phyloP scores from a whole-genome alignment of 2,329 filamentous ascomycete species.

The Ascochyta clinopodiicola region DNA sequence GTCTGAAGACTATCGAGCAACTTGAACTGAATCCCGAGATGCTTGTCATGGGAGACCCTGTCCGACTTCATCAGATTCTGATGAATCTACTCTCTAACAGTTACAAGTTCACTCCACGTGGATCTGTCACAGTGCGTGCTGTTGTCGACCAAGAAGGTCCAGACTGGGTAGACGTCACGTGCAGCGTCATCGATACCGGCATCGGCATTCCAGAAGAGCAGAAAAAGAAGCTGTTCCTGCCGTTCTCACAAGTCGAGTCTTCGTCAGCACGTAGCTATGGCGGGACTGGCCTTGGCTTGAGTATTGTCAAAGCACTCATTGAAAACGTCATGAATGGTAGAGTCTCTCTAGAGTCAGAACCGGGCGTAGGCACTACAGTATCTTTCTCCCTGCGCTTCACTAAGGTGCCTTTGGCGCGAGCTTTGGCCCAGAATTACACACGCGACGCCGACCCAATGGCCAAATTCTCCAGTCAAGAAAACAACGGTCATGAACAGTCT shows the following conservation, averaged over 20 bases:
- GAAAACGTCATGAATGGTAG: constrained; percentile 89
- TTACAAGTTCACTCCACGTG: constrained; percentile 90
- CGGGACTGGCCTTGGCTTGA: constrained; percentile 87
- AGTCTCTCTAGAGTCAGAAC: constrained; percentile 80
- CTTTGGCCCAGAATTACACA: constrained; percentile 49
- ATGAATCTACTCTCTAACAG: constrained; percentile 92
- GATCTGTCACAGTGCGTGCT: constrained; percentile 83
- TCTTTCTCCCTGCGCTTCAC: constrained; percentile 87
- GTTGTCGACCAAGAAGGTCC: constrained; percentile 73
- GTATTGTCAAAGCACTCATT: constrained; percentile 93
- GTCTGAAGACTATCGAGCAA: constrained; percentile 64
- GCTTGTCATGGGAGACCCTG: constrained; percentile 59
- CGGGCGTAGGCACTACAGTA: constrained; percentile 72
- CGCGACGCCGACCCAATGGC: constrained; percentile 62
- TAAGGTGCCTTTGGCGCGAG: constrained; percentile 73
- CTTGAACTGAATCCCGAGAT: constrained; percentile 62
- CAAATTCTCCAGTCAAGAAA: constrained; percentile 60
- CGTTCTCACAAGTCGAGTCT: constrained; percentile 90
- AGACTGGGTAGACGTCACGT: constrained; percentile 75
- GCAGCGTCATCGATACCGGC: constrained; percentile 87
- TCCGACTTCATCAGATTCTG: constrained; percentile 59
- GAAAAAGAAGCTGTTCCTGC: constrained; percentile 84
- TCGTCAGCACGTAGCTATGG: constrained; percentile 91
- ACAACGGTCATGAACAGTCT: constrained; percentile 52
- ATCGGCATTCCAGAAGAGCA: constrained; percentile 88